Base-by-base conservation (phyloP, 495 filamentous ascomycete genomes). In the Aspergillus avenaceus region DNA sequence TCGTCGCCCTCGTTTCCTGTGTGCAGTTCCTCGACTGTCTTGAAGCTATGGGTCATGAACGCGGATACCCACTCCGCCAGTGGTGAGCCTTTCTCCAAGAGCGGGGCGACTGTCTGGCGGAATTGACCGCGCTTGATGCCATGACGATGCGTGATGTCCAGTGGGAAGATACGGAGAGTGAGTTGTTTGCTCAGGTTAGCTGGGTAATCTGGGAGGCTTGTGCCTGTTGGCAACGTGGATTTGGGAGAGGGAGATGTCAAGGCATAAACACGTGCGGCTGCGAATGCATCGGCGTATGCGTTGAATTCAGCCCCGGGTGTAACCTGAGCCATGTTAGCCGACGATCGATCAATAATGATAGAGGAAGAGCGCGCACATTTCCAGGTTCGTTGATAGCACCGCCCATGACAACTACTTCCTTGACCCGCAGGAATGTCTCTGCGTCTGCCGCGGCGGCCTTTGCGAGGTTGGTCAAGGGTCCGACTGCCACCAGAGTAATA, bases 371-470 rank as follows among this genome's bases (percentile, higher is more conserved):
- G 16, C 70, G 59, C 63, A 84, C 81, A 69, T 99, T 99, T 44
- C 93, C 93, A 23, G 81, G 77, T 14, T 81, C 60, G 32, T 84
- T 74, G 37, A 97, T 79, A n/a, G 87, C 82, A 49, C 93, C 95
- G 27, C 92, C 93, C 93, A 99, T 99, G n/a, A 96, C 85, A 16
- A 96, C 83, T 2, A 99, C 82, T 62, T 95, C 87, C 63, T 95
- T 95, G 22, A 82, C 90, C 18, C 83, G 82, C 3, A 97, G 78
- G 71, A 99, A 96, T 4, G 89, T 84, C 60, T 88, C 84, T 2
- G 89, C 82, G 53, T 96, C 90, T 60, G 87, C 80, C 5, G 88
- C 82, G 24, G 93, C 90, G 11, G 93, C 93, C 32, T 91, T 65
- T 9, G 95, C 92, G 16, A 97, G 72, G 65, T 95, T 99, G 5